Base-by-base conservation (phyloP, 2,329 filamentous ascomycete genomes). In the Zopfia rhizophila region DNA sequence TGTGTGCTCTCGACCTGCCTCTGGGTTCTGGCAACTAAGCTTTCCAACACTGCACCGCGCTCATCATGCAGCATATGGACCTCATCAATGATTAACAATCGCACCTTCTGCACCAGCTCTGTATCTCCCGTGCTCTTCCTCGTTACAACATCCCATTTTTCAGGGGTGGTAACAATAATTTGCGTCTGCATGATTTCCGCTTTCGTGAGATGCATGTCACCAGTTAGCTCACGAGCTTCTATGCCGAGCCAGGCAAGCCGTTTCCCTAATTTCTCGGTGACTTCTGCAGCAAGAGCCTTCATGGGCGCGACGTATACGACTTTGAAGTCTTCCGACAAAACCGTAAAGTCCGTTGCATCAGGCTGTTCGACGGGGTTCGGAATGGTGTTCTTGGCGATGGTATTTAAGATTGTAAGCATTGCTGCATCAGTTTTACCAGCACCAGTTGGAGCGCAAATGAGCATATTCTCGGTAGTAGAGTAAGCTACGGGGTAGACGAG, bases 61-160 rank as follows among this genome's bases (percentile, higher is more conserved):
- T 97, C 94, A 69, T 99, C 94, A 64, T 99, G 95, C 61, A 99
- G 86, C 95, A 99, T 99, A 68, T 99, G 94, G 1, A 99, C 94
- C 75, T 99, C 94, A 71, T 99, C 94, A 53, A 99, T 97, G 63
- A 99, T 97, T 49, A 99, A 82, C 2, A 99, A 79, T 8, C 93
- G 86, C 17, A 99, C 94, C 69, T 99, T 99, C 63, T 99, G 94
- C 11, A 99, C 95, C 3, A 99, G 82, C 68, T 97, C 94, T 0
- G 94, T 97, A 67, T 99, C 94, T 12, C 95, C 94, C 1, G 92
- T 97, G 45, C 93, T 95, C 73, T 97, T 99, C 51, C 94, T 83
- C 3, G 94, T 99, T 4, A 99, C 90, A 1, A 99, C 94, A 69
- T 99, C 94, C 95, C 95, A 99, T 74, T 99, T 99, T 74, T 99